Base-by-base conservation (phyloP, 2,329 filamentous ascomycete species). In the Beauveria brongniartii region DNA sequence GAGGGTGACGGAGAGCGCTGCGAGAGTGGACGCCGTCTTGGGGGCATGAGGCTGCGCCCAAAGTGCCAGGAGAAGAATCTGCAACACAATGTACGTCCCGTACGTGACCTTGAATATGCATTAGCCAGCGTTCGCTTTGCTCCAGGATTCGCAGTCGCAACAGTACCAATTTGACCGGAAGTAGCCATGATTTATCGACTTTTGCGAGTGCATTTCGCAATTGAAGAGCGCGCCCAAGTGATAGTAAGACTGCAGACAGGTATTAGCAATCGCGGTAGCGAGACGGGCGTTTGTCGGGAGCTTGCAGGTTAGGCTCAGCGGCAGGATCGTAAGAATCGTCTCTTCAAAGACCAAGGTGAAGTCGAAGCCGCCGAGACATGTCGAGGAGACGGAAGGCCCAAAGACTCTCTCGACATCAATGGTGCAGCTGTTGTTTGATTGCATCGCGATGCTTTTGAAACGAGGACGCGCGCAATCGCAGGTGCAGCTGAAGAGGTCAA, bases 291-390 rank as follows among this genome's bases (percentile, higher is more conserved):
- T 34, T 20, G 2, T 12, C n/a, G 14, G 20, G 9, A 20, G 63
- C 61, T 34, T 58, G 66, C 65, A 47, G 12, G 65, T 57, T 14
- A 66, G 43, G 10, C 61, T 62, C n/a, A 67, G 58, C 20, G 67
- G 66, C 43, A 65, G 58, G 34, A 69, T 46, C 7, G 64, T 65
- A 28, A 70, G 63, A 22, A 70, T 63, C 48, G 61, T 62, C 55
- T 70, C 67, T 50, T 70, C 67, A 56, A 69, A 70, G 3, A 70
- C 61, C 10, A 70, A 63, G 7, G 69, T 69, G 51, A 70, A 70
- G 62, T 70, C 68, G 62, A 68, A 69, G 48, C 68, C 67, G n/a
- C 55, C 63, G n/a, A 65, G 64, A 54, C 68, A 70, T 40, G 53
- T 51, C 12, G 20, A 30, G 40, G 55, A 62, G 41, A 67, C 64